A percentile compares a stretch with the other conserved stretches of the same genome.
phyloP scores from a whole-genome alignment of 495 filamentous ascomycete species.

The Lepidopterella palustris region DNA sequence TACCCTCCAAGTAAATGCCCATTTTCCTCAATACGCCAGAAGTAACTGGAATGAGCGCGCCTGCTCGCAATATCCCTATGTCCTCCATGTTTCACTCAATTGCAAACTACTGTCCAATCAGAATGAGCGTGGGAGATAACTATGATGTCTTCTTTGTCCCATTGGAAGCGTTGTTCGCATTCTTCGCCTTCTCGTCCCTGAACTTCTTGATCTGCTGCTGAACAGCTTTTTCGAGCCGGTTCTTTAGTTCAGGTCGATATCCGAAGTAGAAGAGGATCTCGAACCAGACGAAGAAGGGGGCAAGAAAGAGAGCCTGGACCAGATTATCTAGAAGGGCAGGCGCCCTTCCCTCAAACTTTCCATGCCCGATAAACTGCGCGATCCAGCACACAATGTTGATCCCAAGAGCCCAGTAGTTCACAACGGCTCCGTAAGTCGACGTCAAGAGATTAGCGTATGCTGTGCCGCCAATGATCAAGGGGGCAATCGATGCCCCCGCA shows the following conservation, averaged over 20 bases:
- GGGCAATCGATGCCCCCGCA: constrained; percentile 66
- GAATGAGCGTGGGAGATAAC: background rate
- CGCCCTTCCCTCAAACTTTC: constrained; percentile 78
- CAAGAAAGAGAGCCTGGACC: constrained; percentile 84
- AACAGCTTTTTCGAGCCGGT: constrained; percentile 68
- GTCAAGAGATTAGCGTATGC: constrained; percentile 71
- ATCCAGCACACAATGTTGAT: constrained; percentile 74
- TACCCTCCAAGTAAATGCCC: too few relatives aligned
- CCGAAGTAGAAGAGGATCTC: constrained; percentile 87
- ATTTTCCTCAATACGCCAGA: too few relatives aligned
- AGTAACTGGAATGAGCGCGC: too few relatives aligned
- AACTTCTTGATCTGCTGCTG: constrained; percentile 60
- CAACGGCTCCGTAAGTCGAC: constrained; percentile 53
- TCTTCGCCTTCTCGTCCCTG: constrained; percentile 36
- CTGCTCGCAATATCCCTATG: background rate
- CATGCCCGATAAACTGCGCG: constrained; percentile 86
- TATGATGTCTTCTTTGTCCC: constrained; percentile 18
- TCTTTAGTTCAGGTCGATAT: constrained; percentile 80
- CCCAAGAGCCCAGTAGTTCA: constrained; percentile 63
- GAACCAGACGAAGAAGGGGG: constrained; percentile 97
- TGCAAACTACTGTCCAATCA: background rate
- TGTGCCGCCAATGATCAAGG: constrained; percentile 65
- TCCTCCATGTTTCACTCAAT: background rate
- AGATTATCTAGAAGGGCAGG: constrained; percentile 88
- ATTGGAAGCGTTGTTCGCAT: constrained; percentile 23